Percentiles rank a stretch among this genome's conserved stretches.
Evolutionary conservation across 192 early-diverging fungal genomes (phyloP).

Genomic region (Neocallimastix lanati): DNA sequence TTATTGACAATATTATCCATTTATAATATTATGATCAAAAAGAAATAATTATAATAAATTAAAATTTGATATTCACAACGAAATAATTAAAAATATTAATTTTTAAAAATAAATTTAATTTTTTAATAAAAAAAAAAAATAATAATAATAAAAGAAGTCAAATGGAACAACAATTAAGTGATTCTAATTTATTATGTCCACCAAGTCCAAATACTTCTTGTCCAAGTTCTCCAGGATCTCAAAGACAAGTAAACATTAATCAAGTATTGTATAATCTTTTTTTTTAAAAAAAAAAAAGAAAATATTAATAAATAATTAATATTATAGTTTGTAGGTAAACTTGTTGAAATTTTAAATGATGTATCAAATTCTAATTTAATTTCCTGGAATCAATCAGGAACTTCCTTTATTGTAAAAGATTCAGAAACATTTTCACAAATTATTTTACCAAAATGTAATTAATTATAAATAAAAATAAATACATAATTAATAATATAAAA

Average conservation of each 20-base stretch:
- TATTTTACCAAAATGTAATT: conserved; percentile 42
- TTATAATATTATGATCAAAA: too few species aligned
- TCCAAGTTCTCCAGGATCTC: neutral
- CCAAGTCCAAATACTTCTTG: neutral
- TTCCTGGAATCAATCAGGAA: conserved; percentile 72
- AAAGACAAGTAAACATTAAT: neutral
- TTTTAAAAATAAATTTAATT: too few species aligned
- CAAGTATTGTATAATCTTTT: too few species aligned
- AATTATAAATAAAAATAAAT: too few species aligned
- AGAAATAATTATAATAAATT: too few species aligned
- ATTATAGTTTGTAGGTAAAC: neutral
- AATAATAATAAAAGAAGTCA: too few species aligned
- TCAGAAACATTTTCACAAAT: conserved; percentile 75
- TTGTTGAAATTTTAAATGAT: neutral
- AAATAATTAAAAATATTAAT: too few species aligned
- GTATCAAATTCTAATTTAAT: conserved; percentile 34
- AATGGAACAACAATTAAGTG: neutral
- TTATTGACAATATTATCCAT: too few species aligned
- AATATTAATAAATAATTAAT: too few species aligned
- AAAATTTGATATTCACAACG: too few species aligned
- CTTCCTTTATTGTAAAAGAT: conserved; percentile 78
- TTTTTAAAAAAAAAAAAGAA: too few species aligned
- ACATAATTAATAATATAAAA: neutral
- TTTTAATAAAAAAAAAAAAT: too few species aligned
- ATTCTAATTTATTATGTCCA: neutral